These are phyloP conservation scores for Pythium volutum DNA, from an alignment of 352 stramenopile genomes.

Conservation along the genomic window DNA sequence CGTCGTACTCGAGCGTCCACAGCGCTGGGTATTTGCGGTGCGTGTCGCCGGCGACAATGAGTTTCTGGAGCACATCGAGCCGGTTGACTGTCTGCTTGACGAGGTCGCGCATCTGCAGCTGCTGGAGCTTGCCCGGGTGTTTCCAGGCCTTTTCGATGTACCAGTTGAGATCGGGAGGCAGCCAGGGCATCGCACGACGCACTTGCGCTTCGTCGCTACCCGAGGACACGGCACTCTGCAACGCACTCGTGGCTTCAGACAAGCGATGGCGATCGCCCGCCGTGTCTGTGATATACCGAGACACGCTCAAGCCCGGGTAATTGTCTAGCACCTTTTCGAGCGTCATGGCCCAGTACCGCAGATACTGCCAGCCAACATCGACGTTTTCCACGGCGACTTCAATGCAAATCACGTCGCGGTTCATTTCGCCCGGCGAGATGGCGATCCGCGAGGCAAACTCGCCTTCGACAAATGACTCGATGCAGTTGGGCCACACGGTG, in stretches of 20 bases:
- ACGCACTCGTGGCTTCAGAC: neutral
- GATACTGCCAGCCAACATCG: slow-evolving; percentile 10
- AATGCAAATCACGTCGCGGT: slow-evolving; percentile 15
- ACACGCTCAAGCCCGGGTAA: slow-evolving; percentile 23
- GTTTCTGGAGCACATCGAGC: slow-evolving; percentile 18
- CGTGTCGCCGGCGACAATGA: slow-evolving; percentile 11
- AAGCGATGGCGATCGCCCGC: slow-evolving; percentile 10
- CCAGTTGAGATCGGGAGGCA: slow-evolving; percentile 24
- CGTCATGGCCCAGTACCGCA: slow-evolving; percentile 20
- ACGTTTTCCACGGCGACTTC: slow-evolving; percentile 14
- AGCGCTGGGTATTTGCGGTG: slow-evolving; percentile 19
- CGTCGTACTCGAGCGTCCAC: slow-evolving; percentile 28
- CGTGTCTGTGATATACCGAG: slow-evolving; percentile 16
- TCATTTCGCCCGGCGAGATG: slow-evolving; percentile 1
- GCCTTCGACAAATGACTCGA: slow-evolving; percentile 19
- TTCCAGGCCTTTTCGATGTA: slow-evolving; percentile 25
- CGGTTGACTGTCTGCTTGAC: slow-evolving; percentile 16
- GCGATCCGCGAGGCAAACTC: slow-evolving; percentile 15
- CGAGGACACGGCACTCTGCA: slow-evolving; percentile 1
- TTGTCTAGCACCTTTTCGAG: slow-evolving; percentile 21
- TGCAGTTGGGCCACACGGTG: slow-evolving; percentile 13
- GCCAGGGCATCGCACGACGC: slow-evolving; percentile 15
- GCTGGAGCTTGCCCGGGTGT: slow-evolving; percentile 16
- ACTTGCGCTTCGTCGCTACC: slow-evolving; percentile 7
- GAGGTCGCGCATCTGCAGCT: slow-evolving; percentile 16